Base-by-base conservation (phyloP, 371 early-diverging fungal species). In the Actinomucor elegans region DNA sequence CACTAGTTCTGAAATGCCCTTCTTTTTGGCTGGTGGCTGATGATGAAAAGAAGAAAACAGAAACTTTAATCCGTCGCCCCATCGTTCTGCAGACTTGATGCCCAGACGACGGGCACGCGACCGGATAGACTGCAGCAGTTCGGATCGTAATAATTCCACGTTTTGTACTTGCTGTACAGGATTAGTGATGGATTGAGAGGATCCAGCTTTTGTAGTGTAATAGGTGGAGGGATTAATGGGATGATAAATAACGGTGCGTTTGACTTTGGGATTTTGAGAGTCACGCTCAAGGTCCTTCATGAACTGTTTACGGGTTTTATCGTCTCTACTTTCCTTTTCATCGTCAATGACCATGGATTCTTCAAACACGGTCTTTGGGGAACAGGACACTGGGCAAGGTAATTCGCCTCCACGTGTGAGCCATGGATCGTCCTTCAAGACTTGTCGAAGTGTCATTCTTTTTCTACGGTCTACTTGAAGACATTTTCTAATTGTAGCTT, bases 361-460 rank as follows among this genome's bases (percentile, higher is more conserved):
- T 31, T 56, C 60, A 59, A 61, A 75, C 1, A 54, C 37, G 0
- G 63, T 49, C 21, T 48, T 48, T 9, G 60, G 49, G 1, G 34
- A 43, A 3, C 11, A 21, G 6, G 62, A 58, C 0, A 65, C 44
- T 18, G 66, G 65, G 33, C 72, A 71, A 1, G 53, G 44, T 4
- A 75, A 26, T 40, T 52, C 28, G 0, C 70, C 66, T 32, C 57
- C 44, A 27, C 73, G 52, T 8, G 68, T 79, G 12, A 84, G 46
- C 85, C 85, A 84, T 2, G 72, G 70, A 52, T 84, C 85, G 7
- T 67, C 71, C 20, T 75, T 73, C 3, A 84, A 59, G 11, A 73
- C 71, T 40, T 67, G 66, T 8, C 70, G 48, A 6, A 84, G 51
- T 15, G 68, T 77, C 52, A 72, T 66, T 29, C 85, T 61, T 31